phyloP scores from a whole-genome alignment of 257 asterid species.

The Primulina eburnea region DNA sequence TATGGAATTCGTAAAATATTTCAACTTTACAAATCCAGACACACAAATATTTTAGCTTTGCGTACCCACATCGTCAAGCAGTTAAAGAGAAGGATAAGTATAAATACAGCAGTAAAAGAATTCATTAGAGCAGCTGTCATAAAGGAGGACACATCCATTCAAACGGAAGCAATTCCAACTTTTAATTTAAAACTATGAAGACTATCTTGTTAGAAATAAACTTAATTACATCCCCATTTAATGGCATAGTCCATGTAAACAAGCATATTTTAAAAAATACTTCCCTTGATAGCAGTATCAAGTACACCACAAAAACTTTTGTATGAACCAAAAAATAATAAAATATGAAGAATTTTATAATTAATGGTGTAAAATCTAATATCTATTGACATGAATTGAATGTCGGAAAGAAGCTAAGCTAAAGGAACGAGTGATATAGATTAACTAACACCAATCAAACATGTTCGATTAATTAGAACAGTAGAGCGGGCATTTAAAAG shows the following conservation, averaged over 20 bases:
- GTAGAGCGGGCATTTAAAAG: conserved; percentile 5
- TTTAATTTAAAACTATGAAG: neutral
- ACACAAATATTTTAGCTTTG: neutral
- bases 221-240: neutral
- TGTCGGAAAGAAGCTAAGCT: neutral
- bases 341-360: neutral
- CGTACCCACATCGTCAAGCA: neutral
- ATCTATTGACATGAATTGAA: neutral
- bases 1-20: neutral
- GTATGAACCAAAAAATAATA: neutral
- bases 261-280: neutral
- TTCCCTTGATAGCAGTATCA: neutral
- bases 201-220: neutral
- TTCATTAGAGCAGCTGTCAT: neutral
- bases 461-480: conserved; percentile 8
- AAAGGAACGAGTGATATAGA: neutral
- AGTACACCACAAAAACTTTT: conserved; percentile 15
- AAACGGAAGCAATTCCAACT: neutral
- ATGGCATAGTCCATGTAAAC: neutral
- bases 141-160: neutral
- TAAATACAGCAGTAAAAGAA: neutral
- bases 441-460: conserved; percentile 11
- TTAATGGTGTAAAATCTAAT: neutral
- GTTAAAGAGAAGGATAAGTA: neutral
- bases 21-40: conserved; percentile 1